These are phyloP conservation scores for Rosa lucieae DNA, from an alignment of 306 rosid genomes.

Conservation along the genomic window DNA sequence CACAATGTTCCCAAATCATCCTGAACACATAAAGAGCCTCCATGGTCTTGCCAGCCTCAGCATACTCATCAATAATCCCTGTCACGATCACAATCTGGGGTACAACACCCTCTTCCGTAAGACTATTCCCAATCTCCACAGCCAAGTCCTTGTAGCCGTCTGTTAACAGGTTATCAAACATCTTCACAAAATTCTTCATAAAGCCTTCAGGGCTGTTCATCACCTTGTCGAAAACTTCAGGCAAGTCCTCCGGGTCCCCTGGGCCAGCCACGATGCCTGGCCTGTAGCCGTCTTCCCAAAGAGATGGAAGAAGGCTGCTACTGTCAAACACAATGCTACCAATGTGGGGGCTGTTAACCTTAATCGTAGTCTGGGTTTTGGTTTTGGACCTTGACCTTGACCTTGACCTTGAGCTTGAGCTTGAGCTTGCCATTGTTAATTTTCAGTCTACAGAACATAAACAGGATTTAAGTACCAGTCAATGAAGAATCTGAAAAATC, in stretches of 20 bases:
- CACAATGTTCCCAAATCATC: slow-evolving; percentile 52
- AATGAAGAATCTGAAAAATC: too few species aligned
- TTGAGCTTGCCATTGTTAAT: background rate
- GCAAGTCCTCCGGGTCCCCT: background rate
- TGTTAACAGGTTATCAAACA: background rate
- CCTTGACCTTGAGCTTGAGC: background rate
- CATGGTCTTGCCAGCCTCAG: slow-evolving; percentile 54
- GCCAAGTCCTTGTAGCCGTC: background rate
- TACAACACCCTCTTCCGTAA: background rate
- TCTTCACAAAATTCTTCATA: background rate
- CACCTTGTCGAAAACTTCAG: background rate
- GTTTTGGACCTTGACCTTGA: background rate
- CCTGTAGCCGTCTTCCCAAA: background rate
- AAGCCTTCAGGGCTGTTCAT: background rate
- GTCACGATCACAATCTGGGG: background rate
- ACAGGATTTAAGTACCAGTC: too few species aligned
- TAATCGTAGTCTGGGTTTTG: too few species aligned
- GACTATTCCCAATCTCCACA: background rate
- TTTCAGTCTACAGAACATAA: too few species aligned
- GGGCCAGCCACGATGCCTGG: background rate
- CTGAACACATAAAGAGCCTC: slow-evolving; percentile 59
- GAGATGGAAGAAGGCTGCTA: background rate
- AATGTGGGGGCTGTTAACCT: background rate
- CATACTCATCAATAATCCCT: slow-evolving; percentile 57
- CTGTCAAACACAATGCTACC: background rate